Percentiles rank a stretch among this genome's conserved stretches.
These are phyloP conservation scores for Backusella parvicylindrica DNA, from an alignment of 192 early-diverging fungal genomes.

Conservation along the genomic window DNA sequence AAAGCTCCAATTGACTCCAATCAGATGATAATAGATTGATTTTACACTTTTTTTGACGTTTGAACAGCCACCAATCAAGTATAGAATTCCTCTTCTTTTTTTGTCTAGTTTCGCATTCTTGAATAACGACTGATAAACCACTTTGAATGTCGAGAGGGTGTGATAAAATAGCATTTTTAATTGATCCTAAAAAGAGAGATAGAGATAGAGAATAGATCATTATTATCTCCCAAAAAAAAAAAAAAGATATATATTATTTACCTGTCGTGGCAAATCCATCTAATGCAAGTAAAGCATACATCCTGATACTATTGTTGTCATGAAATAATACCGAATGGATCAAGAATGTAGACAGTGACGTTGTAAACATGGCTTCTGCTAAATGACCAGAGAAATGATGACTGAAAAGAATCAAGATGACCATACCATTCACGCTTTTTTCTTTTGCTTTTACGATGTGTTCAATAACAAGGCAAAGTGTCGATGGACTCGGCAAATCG, in stretches of 20 bases:
- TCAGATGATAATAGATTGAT: background rate
- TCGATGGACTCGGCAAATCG: conserved; percentile 37
- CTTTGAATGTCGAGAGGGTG: conserved; percentile 8
- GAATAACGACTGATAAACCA: background rate
- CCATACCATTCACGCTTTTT: conserved; percentile 16
- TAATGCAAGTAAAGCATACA: conserved; percentile 46
- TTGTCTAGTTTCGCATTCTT: background rate
- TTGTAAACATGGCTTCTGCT: conserved; percentile 37
- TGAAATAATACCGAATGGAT: conserved; percentile 35
- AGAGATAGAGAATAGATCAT: background rate
- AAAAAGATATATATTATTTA: too few species aligned
- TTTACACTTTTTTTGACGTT: background rate
- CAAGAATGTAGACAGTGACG: conserved; percentile 38
- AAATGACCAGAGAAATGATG: conserved; percentile 40
- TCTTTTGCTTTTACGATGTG: conserved; percentile 21
- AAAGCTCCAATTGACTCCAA: background rate
- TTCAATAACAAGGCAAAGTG: conserved; percentile 38
- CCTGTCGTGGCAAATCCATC: conserved; percentile 55
- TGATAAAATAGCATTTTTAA: conserved; percentile 15
- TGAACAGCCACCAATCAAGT: background rate
- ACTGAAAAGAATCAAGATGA: background rate
- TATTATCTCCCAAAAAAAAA: too few species aligned
- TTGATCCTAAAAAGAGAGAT: background rate
- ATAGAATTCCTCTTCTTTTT: background rate
- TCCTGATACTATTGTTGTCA: conserved; percentile 23